These are phyloP conservation scores for Lantana camara DNA, from an alignment of 257 asterid species.

Conservation along the genomic window DNA sequence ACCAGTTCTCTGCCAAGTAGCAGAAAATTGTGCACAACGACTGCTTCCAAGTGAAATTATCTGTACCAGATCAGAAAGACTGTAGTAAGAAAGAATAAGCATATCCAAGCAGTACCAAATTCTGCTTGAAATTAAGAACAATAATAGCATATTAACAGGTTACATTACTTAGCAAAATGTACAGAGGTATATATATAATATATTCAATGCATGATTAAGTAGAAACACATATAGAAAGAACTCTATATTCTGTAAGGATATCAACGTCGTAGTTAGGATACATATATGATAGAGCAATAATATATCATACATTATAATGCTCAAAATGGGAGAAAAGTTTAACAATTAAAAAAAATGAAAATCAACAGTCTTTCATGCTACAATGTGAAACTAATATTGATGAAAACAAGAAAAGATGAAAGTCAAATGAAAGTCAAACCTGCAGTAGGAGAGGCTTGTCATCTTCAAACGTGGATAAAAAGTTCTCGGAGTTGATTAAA, in stretches of 20 bases:
- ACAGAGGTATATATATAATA: no score
- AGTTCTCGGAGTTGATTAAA: conserved; percentile 57
- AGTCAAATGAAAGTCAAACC: conserved; percentile 44
- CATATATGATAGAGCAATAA: not conserved
- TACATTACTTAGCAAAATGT: not conserved
- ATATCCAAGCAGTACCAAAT: not conserved
- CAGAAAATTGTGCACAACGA: conserved; percentile 61
- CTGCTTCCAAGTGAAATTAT: conserved; percentile 76
- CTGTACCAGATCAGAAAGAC: conserved; percentile 45
- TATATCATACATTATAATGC: conserved; percentile 2
- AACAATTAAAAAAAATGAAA: not conserved
- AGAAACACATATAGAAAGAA: not conserved
- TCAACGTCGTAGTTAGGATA: not conserved
- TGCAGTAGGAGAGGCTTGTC: conserved; percentile 80
- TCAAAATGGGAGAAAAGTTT: conserved; percentile 14
- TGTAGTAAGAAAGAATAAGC: conserved; percentile 22
- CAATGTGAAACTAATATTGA: conserved; percentile 11
- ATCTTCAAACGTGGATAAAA: conserved; percentile 58
- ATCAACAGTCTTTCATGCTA: not conserved
- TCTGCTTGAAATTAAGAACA: conserved; percentile 12
- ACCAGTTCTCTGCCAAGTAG: conserved; percentile 85
- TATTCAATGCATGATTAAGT: conserved; percentile 7
- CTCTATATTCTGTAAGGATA: not conserved
- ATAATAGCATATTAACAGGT: no score
- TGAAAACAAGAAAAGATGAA: conserved; percentile 20